Percentiles rank a stretch among this genome's conserved stretches.
These are phyloP conservation scores for Aquilaria sinensis DNA, from an alignment of 345 rosid genomes.

Conservation along the genomic window DNA sequence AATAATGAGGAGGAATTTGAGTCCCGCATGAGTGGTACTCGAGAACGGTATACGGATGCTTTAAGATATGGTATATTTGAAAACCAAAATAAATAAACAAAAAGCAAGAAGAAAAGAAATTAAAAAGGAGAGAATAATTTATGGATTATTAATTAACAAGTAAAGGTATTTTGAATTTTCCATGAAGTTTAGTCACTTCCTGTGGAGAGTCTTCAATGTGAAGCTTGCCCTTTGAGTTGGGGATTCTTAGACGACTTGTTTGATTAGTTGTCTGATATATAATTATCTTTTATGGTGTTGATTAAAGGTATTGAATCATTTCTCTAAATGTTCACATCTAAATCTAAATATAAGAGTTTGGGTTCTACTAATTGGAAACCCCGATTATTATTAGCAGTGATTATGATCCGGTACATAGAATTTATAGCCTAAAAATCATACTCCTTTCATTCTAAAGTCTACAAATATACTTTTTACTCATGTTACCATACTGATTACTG, in stretches of 20 bases:
- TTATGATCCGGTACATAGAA: too few species aligned
- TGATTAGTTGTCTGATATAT: conserved; percentile 4
- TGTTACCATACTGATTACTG: too few species aligned
- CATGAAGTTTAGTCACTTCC: conserved; percentile 32
- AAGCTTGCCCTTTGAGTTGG: conserved; percentile 24
- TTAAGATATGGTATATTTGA: conserved; percentile 19
- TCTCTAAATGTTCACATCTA: too few species aligned
- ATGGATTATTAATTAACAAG: conserved; percentile 2
- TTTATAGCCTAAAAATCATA: too few species aligned
- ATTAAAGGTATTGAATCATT: too few species aligned
- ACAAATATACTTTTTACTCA: too few species aligned
- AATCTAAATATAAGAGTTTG: too few species aligned
- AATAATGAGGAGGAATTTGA: conserved; percentile 1
- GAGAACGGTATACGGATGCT: conserved; percentile 18
- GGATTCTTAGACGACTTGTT: conserved; percentile 13
- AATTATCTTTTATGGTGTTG: background rate
- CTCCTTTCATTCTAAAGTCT: too few species aligned
- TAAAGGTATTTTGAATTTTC: conserved; percentile 16
- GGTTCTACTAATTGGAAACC: too few species aligned
- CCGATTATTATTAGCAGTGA: too few species aligned
- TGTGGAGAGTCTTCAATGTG: conserved; percentile 24
- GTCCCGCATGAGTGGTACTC: conserved; percentile 15
- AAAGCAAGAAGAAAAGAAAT: background rate
- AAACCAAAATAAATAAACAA: conserved; percentile 19
- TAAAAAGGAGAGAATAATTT: too few species aligned